A percentile compares a stretch with the other conserved stretches of the same genome.
These are phyloP conservation scores for Parathielavia appendiculata DNA, from an alignment of 495 filamentous ascomycete species.

Conservation along the genomic window DNA sequence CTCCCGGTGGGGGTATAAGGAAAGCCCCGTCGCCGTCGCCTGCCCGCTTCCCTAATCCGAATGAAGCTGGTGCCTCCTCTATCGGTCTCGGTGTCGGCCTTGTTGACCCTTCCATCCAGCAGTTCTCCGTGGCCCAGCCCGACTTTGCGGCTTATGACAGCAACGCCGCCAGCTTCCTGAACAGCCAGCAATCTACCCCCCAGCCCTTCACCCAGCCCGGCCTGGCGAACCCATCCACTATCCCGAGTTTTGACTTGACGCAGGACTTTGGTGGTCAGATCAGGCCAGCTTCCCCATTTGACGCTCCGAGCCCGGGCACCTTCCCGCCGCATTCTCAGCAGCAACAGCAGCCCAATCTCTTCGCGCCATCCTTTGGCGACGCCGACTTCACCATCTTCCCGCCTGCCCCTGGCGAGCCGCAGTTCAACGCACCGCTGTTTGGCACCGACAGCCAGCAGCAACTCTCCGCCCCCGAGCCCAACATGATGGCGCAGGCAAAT, in stretches of 20 bases:
- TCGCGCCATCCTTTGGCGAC: slow-evolving; percentile 41
- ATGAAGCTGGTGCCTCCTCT: slow-evolving; percentile 30
- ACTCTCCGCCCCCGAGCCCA: slow-evolving; percentile 52
- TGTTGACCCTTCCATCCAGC: slow-evolving; percentile 37
- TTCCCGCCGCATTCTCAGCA: slow-evolving; percentile 18
- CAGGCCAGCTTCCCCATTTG: slow-evolving; percentile 32
- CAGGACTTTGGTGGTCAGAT: slow-evolving; percentile 38
- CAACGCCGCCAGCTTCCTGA: slow-evolving; percentile 36
- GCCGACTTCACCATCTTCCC: slow-evolving; percentile 54
- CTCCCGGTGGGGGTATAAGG: slow-evolving; percentile 42
- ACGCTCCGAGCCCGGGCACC: slow-evolving; percentile 18
- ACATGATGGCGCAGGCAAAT: slow-evolving; percentile 61
- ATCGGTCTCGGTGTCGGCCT: slow-evolving; percentile 46
- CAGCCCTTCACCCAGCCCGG: slow-evolving; percentile 35
- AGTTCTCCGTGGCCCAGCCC: slow-evolving; percentile 31
- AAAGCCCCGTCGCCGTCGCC: slow-evolving; percentile 47
- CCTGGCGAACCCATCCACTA: slow-evolving; percentile 30
- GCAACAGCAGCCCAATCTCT: slow-evolving; percentile 30
- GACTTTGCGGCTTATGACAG: slow-evolving; percentile 35
- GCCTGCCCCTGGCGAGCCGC: slow-evolving; percentile 36
- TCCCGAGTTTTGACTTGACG: slow-evolving; percentile 37
- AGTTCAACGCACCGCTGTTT: slow-evolving; percentile 47
- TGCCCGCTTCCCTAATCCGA: slow-evolving; percentile 41
- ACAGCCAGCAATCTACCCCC: slow-evolving; percentile 37
- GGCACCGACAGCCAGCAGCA: slow-evolving; percentile 49